Evolutionary conservation across 805 yeast genomes (phyloP).

Genomic region (Alloascoidea hylecoeti): DNA sequence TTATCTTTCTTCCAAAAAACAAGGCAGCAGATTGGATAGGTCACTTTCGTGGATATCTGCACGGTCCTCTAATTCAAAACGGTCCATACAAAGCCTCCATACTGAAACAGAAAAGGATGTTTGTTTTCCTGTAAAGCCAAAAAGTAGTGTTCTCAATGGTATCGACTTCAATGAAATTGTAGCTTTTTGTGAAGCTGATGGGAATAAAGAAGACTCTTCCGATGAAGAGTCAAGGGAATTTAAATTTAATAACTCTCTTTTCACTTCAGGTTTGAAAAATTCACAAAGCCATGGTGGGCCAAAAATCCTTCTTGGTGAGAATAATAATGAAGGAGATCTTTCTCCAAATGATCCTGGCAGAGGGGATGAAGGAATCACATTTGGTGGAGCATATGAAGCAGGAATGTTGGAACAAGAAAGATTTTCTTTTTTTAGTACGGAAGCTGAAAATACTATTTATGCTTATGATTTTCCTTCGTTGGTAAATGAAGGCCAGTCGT

Average conservation of each 20-base stretch:
- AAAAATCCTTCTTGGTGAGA: neutral
- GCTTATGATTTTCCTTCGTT: slow-evolving; percentile 77
- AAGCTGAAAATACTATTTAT: slow-evolving; percentile 76
- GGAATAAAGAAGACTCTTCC: slow-evolving; percentile 2
- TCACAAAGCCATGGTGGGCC: neutral
- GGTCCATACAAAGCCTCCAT: slow-evolving; percentile 21
- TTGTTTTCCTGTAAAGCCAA: slow-evolving; percentile 83
- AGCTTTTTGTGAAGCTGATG: slow-evolving; percentile 40
- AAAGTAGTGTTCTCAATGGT: slow-evolving; percentile 45
- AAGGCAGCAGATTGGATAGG: too few relatives aligned
- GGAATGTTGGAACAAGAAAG: slow-evolving; percentile 44
- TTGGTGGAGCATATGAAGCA: slow-evolving; percentile 14
- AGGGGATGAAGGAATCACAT: slow-evolving; percentile 18
- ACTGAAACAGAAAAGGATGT: slow-evolving; percentile 97
- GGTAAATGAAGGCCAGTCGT: slow-evolving; percentile 47
- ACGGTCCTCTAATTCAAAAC: slow-evolving; percentile 40
- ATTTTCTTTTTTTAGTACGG: slow-evolving; percentile 72
- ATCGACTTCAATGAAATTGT: slow-evolving; percentile 84
- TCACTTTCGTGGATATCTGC: too few relatives aligned
- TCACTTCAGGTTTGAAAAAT: neutral
- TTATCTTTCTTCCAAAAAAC: too few relatives aligned
- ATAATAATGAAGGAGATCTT: slow-evolving; percentile 1
- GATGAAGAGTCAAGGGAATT: slow-evolving; percentile 2
- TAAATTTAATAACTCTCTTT: slow-evolving; percentile 3
- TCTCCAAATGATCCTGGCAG: neutral